Evolutionary conservation across 495 filamentous ascomycete species (phyloP), one percentile per base, ranked within the genome.

Genomic region (Aspergillus carlsbadensis): DNA sequence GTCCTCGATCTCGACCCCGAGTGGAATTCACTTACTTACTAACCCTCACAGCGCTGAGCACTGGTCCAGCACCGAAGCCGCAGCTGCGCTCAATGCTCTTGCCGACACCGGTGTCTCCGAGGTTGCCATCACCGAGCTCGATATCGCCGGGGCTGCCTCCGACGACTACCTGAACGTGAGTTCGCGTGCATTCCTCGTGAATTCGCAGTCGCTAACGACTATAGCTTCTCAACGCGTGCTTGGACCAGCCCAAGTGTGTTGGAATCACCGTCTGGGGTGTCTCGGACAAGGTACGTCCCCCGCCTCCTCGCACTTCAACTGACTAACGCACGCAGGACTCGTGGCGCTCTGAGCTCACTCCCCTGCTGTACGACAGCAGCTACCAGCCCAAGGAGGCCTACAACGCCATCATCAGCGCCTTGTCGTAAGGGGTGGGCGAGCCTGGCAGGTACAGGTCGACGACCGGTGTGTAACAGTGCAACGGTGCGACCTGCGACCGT

Each of bases 201-300:
- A 2, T 8, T 22, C 15, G 34, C 1, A 5, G n/a, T 44, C 55
- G 58, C 56, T 56, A 41, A 56, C 33, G 11, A 3, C 34, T 20
- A 31, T 48, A 73, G 70, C 78, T 86, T 41, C 79, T 81, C 57
- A 81, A 86, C 17, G 86, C 85, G 26, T 91, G 87, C 62, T 64
- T 88, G 37, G 71, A 77, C 55, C 76, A 84, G 63, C 56, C 75
- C 10, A 86, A 84, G 68, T 91, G 88, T 66, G 79, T 90, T 18
- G 87, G 87, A 54, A 84, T 91, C 60, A 90, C 87, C 15, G 85
- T 87, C 33, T 92, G 88, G 88, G 87, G 87, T 65, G 84, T 92
- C 6, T 74, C 82, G 54, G 88, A 90, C 60, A 65, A 69, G 21
- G 84, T 70, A 84, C 66, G 73, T 61, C 14, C 51, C 13, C 26